A percentile compares a stretch with the other conserved stretches of the same genome.
Evolutionary conservation across 1,284 basidiomycete species (phyloP).

Genomic region (Moniliella sp.): DNA sequence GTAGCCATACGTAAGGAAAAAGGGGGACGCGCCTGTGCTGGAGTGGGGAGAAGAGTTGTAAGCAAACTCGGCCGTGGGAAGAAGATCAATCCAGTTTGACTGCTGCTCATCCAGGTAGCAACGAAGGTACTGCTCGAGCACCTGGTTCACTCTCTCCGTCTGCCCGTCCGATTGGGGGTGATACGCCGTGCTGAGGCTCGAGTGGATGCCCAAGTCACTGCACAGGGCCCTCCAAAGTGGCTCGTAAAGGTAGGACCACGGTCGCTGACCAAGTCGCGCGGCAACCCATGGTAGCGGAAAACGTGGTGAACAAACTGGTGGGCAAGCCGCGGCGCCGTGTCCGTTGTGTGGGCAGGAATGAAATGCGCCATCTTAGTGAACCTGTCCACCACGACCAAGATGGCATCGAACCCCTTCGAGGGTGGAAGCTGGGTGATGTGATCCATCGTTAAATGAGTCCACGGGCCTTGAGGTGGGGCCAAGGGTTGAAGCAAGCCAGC

Average conservation of each 20-base stretch:
- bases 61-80: neutral
- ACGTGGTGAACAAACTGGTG: slow-evolving; percentile 20
- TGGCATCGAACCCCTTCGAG: slow-evolving; percentile 6
- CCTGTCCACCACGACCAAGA: slow-evolving; percentile 3
- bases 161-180: slow-evolving; percentile 37
- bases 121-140: slow-evolving; percentile 25
- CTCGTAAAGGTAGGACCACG: slow-evolving; percentile 33
- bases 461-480: slow-evolving; percentile 33
- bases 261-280: slow-evolving; percentile 33
- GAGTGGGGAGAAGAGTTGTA: slow-evolving; percentile 1
- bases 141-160: slow-evolving; percentile 37
- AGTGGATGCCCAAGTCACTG: slow-evolving; percentile 9
- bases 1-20: slow-evolving; percentile 1
- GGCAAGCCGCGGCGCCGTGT: slow-evolving; percentile 23
- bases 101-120: slow-evolving; percentile 8
- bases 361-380: slow-evolving; percentile 5
- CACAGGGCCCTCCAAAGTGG: slow-evolving; percentile 26
- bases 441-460: slow-evolving; percentile 38
- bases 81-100: slow-evolving; percentile 4
- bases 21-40: slow-evolving; percentile 1
- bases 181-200: slow-evolving; percentile 21
- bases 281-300: slow-evolving; percentile 33
- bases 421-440: slow-evolving; percentile 35
- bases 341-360: slow-evolving; percentile 7
- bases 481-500: slow-evolving; percentile 35